Evolutionary conservation across 2,329 filamentous ascomycete genomes (phyloP).

Genomic region (Emergomyces africanus): DNA sequence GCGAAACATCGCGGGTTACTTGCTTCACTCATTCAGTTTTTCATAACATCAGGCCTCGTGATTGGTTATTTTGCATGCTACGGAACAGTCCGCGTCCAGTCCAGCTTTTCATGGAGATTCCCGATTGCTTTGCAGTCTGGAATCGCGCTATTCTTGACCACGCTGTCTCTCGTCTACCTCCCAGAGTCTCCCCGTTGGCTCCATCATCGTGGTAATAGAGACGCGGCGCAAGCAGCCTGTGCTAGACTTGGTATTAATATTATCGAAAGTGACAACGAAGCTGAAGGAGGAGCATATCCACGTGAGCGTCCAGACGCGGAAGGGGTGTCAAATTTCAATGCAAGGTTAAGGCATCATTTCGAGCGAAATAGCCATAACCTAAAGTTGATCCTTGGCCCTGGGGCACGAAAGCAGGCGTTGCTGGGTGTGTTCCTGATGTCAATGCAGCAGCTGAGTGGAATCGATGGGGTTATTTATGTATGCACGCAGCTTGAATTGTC

Average conservation of each 20-base stretch:
- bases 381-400: slow-evolving; percentile 12
- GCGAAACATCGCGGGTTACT: slow-evolving; percentile 38
- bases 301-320: slow-evolving; percentile 3
- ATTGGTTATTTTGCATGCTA: slow-evolving; percentile 50
- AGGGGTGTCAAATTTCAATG: neutral
- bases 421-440: slow-evolving; percentile 46
- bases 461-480: slow-evolving; percentile 51
- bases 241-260: slow-evolving; percentile 32
- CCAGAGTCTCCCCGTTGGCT: slow-evolving; percentile 49
- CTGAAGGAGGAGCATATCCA: slow-evolving; percentile 9
- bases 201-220: slow-evolving; percentile 33
- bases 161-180: slow-evolving; percentile 28
- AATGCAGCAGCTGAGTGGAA: slow-evolving; percentile 49
- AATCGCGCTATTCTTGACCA: slow-evolving; percentile 19
- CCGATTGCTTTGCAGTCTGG: slow-evolving; percentile 36
- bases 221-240: slow-evolving; percentile 34
- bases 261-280: slow-evolving; percentile 33
- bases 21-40: slow-evolving; percentile 41
- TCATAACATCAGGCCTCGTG: slow-evolving; percentile 39
- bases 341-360: neutral
- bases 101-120: slow-evolving; percentile 42
- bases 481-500: slow-evolving; percentile 10
- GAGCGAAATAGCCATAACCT: neutral
- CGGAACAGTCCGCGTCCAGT: slow-evolving; percentile 35
- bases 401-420: slow-evolving; percentile 36